Percentiles rank a stretch among this genome's conserved stretches.
phyloP scores from a whole-genome alignment of 2,329 filamentous ascomycete species.

The Dactylonectria macrodidyma region DNA sequence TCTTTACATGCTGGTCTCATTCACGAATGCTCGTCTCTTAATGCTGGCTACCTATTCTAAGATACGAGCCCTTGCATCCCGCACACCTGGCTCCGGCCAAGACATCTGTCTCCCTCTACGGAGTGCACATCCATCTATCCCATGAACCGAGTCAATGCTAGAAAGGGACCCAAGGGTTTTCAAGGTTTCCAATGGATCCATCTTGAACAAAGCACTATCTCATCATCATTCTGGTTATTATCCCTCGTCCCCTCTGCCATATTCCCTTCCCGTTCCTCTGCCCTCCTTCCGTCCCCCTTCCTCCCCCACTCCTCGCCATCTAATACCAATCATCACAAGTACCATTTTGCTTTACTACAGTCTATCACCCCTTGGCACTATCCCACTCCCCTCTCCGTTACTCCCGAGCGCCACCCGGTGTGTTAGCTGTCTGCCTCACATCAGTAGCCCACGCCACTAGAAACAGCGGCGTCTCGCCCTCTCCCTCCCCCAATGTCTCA shows the following conservation, averaged over 20 bases:
- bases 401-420: background rate
- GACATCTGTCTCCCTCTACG: background rate
- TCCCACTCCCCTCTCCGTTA: slow-evolving; percentile 1
- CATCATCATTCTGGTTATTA: slow-evolving; percentile 2
- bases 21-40: slow-evolving; percentile 2
- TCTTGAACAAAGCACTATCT: slow-evolving; percentile 4
- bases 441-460: background rate
- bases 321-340: background rate
- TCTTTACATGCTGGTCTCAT: slow-evolving; percentile 3
- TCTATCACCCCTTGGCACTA: background rate
- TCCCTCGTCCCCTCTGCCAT: background rate
- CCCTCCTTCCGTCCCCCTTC: background rate
- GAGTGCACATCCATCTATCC: background rate
- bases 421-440: slow-evolving; percentile 2
- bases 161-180: background rate
- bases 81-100: background rate
- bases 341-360: background rate
- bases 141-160: background rate
- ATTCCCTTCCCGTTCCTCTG: background rate
- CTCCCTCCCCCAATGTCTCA: slow-evolving; percentile 29
- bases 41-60: background rate
- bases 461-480: slow-evolving; percentile 23
- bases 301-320: background rate
- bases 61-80: slow-evolving; percentile 4
- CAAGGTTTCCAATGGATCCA: background rate